These are phyloP conservation scores for Wickerhamomyces rabaulensis DNA, from an alignment of 805 yeast species.

Conservation along the genomic window DNA sequence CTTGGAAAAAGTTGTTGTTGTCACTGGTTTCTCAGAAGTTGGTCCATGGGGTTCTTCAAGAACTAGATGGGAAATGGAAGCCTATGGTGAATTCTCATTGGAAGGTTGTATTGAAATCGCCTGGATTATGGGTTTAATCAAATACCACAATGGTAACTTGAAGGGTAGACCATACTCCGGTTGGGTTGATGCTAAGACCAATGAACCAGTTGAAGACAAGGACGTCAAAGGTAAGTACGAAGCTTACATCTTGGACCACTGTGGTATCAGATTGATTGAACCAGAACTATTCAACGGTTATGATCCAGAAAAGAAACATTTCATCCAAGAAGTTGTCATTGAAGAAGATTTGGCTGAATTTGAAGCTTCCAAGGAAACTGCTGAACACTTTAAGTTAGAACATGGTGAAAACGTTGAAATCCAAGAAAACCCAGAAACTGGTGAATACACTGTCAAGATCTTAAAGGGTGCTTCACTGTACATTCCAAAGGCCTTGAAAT, in stretches of 20 bases:
- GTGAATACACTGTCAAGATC: conserved; percentile 86
- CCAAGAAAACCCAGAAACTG: conserved; percentile 82
- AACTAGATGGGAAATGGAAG: conserved; percentile 99
- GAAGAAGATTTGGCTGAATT: conserved; percentile 96
- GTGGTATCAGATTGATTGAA: conserved; percentile 96
- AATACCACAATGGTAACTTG: conserved; percentile 86
- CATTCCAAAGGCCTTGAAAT: conserved; percentile 74
- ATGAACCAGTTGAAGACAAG: conserved; percentile 88
- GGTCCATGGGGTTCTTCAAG: conserved; percentile 99
- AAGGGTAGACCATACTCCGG: conserved; percentile 92
- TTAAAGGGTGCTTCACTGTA: conserved; percentile 88
- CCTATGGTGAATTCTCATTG: conserved; percentile 86
- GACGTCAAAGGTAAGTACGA: conserved; percentile 93
- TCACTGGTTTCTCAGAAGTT: conserved; percentile 97
- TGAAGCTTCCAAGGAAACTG: conserved; percentile 92
- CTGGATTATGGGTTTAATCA: conserved; percentile 98
- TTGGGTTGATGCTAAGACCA: conserved; percentile 95
- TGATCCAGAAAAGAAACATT: conserved; percentile 88
- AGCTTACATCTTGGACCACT: conserved; percentile 78
- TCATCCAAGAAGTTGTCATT: conserved; percentile 92
- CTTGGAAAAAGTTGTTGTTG: conserved; percentile 86
- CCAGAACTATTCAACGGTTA: conserved; percentile 93
- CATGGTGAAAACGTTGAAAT: conserved; percentile 94
- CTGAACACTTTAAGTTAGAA: conserved; percentile 87
- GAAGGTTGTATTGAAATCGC: conserved; percentile 99